Conservation (phyloP, 2,329 filamentous ascomycete genomes). For the Trichoderma sp. region DNA sequence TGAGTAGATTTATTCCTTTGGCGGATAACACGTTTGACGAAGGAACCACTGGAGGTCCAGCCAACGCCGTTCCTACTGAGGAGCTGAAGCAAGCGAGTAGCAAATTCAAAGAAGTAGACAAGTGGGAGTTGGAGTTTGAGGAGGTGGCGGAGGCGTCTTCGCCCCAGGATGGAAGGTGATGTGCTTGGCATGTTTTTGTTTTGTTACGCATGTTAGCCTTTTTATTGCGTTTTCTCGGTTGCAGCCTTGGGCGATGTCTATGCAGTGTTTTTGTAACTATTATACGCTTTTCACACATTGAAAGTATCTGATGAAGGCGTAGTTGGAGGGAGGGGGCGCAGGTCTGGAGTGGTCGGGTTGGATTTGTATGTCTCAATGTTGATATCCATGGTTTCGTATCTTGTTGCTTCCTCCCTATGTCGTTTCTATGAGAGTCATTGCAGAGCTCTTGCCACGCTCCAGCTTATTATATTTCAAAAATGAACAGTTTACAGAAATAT, state of each 20-base stretch:
- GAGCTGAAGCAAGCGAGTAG: constrained; percentile 58
- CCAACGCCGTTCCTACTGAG: constrained; percentile 42
- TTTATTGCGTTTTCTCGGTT: not conserved
- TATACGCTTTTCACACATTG: not conserved
- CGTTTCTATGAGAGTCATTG: not conserved
- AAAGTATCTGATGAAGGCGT: not conserved
- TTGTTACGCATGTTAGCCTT: not conserved
- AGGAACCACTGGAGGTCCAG: constrained; percentile 32
- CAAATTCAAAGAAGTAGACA: constrained; percentile 69
- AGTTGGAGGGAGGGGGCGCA: not conserved
- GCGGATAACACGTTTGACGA: constrained; percentile 46
- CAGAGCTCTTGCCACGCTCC: not conserved
- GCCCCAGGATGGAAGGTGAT: constrained; percentile 49
- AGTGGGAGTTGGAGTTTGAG: constrained; percentile 67
- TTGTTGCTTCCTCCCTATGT: not conserved
- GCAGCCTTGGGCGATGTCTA: not conserved
- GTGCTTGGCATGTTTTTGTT: not conserved
- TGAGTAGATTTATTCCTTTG: constrained; percentile 42
- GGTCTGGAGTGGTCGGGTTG: constrained; percentile 6
- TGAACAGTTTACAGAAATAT: not conserved
- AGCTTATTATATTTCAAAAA: not conserved
- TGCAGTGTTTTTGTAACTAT: not conserved
- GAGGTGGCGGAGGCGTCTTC: constrained; percentile 58
- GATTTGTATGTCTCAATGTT: constrained; percentile 6
- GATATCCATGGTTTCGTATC: constrained; percentile 16